Evolutionary conservation across 306 rosid species (phyloP).

Genomic region (Arachis stenosperma): DNA sequence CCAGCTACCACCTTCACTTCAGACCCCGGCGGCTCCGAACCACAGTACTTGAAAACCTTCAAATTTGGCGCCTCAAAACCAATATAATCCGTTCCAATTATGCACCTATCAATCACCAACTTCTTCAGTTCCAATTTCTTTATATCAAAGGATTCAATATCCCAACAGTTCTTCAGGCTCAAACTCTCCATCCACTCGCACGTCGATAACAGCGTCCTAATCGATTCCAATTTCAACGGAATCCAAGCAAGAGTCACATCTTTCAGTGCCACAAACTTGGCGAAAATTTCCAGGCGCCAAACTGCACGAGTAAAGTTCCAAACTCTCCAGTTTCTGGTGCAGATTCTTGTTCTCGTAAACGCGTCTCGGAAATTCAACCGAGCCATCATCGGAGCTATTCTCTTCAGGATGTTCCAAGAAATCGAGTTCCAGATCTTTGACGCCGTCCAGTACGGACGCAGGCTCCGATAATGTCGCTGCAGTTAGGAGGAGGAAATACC

Average conservation of each 20-base stretch:
- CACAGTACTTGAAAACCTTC: conserved; percentile 23
- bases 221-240: neutral
- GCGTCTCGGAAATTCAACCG: conserved; percentile 5
- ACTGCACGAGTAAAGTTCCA: conserved; percentile 34
- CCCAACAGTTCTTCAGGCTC: conserved; percentile 35
- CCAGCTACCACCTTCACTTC: rapidly evolving
- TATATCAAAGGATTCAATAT: neutral
- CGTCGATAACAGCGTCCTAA: conserved; percentile 10
- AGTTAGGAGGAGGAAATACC: conserved; percentile 2
- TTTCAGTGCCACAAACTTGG: conserved; percentile 21
- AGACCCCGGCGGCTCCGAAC: neutral
- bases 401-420: neutral
- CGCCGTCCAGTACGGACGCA: neutral
- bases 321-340: neutral
- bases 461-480: neutral
- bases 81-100: neutral
- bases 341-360: neutral
- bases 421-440: conserved; percentile 29
- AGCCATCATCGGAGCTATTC: neutral
- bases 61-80: neutral
- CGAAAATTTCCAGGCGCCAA: neutral
- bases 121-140: conserved; percentile 14
- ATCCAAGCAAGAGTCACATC: conserved; percentile 39
- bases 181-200: conserved; percentile 26
- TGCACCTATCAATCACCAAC: conserved; percentile 34